These are phyloP conservation scores for Solanum virginianum DNA, from an alignment of 257 asterid genomes.

Conservation along the genomic window DNA sequence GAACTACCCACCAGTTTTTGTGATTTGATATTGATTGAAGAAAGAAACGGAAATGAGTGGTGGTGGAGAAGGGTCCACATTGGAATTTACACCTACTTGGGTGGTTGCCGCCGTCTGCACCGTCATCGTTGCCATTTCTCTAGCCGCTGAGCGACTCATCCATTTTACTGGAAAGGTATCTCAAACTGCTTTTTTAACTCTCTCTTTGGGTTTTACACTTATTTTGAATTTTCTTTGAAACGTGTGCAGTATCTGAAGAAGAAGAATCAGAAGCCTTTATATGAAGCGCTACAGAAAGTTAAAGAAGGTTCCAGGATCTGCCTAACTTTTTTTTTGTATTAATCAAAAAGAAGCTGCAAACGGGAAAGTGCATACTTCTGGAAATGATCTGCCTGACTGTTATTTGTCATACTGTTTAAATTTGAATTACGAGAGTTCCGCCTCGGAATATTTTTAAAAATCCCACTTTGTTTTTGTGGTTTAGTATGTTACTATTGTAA, in stretches of 20 bases:
- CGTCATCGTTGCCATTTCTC: conserved; percentile 64
- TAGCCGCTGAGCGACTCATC: conserved; percentile 51
- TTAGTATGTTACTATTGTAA: background rate
- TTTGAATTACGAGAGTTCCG: background rate
- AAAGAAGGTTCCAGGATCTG: conserved; percentile 43
- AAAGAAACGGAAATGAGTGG: conserved; percentile 32
- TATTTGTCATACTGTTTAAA: background rate
- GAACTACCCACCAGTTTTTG: background rate
- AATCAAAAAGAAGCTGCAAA: too few species aligned
- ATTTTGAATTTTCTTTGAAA: background rate
- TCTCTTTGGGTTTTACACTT: background rate
- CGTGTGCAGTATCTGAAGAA: conserved; percentile 52
- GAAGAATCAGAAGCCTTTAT: conserved; percentile 62
- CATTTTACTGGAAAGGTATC: conserved; percentile 63
- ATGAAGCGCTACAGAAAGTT: conserved; percentile 63
- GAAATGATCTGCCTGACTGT: background rate
- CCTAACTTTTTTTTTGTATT: background rate
- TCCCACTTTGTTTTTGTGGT: background rate
- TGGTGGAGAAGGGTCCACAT: conserved; percentile 47
- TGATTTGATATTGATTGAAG: background rate
- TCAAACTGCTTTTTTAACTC: background rate
- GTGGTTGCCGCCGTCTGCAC: conserved; percentile 80
- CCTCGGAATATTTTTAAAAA: background rate
- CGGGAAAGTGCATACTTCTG: too few species aligned
- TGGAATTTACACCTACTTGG: conserved; percentile 90